A percentile compares a stretch with the other conserved stretches of the same genome.
Conservation (phyloP, 208 protist species). For the Trypanosoma cruzi region DNA sequence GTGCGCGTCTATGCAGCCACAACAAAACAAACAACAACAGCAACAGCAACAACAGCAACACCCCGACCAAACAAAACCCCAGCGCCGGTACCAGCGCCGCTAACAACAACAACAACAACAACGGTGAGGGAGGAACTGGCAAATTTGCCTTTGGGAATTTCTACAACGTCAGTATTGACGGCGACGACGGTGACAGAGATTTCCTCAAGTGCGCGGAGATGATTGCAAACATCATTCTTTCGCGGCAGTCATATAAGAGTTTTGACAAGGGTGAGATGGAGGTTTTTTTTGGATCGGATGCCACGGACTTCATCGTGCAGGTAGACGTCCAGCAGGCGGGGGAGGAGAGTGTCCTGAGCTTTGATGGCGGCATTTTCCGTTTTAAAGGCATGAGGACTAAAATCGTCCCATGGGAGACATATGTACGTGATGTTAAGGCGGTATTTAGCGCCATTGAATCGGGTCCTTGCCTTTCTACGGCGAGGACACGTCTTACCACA, state of each 20-base stretch:
- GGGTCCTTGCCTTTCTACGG: constrained; percentile 85
- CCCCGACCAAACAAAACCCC: background rate
- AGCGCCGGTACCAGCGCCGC: background rate
- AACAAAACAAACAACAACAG: background rate
- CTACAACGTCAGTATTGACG: constrained; percentile 76
- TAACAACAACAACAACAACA: constrained; percentile 3
- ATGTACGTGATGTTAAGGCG: constrained; percentile 59
- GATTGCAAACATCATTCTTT: constrained; percentile 63
- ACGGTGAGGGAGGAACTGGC: background rate
- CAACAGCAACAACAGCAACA: background rate
- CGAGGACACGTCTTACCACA: constrained; percentile 69
- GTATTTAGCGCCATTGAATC: constrained; percentile 82
- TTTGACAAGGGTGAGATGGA: constrained; percentile 74
- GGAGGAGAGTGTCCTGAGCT: constrained; percentile 8
- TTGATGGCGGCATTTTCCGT: constrained; percentile 50
- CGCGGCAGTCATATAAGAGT: constrained; percentile 71
- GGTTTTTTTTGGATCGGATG: constrained; percentile 30
- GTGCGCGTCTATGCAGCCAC: background rate
- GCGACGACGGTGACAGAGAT: constrained; percentile 76
- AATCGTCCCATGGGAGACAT: constrained; percentile 76
- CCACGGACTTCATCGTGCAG: constrained; percentile 29
- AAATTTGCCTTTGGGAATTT: constrained; percentile 30
- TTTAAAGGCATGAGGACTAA: constrained; percentile 67
- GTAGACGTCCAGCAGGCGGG: background rate
- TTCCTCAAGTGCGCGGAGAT: constrained; percentile 76